A percentile compares a stretch with the other conserved stretches of the same genome.
phyloP scores from a whole-genome alignment of 495 filamentous ascomycete genomes.

The Xylaria longipes region DNA sequence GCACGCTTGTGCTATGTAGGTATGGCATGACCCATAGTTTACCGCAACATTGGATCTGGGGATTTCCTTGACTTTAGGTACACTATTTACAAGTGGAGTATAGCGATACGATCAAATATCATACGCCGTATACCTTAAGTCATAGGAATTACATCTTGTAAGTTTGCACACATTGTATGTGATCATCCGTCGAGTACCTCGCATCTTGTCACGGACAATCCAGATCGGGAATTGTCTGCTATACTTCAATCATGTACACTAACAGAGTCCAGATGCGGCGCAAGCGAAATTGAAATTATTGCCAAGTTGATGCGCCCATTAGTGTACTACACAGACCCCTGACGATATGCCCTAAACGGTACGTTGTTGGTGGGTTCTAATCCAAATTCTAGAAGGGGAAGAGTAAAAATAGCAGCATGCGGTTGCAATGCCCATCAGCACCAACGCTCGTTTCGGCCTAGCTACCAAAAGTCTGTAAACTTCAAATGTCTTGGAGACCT shows the following conservation, averaged over 20 bases:
- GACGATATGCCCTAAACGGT: not conserved
- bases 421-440: not conserved
- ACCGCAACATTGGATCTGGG: slow-evolving; percentile 2
- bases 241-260: not conserved
- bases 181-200: no score
- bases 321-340: slow-evolving; percentile 10
- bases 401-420: slow-evolving; percentile 4
- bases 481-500: not conserved
- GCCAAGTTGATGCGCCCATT: not conserved
- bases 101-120: no score
- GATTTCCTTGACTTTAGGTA: not conserved
- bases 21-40: not conserved
- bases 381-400: not conserved
- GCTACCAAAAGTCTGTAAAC: not conserved
- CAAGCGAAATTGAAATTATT: slow-evolving; percentile 9
- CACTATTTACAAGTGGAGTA: not conserved
- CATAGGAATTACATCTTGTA: no score
- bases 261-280: not conserved
- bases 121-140: no score
- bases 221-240: not conserved
- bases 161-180: no score
- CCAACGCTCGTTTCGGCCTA: not conserved
- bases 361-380: not conserved
- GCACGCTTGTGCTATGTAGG: not conserved
- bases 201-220: not conserved